Evolutionary conservation across 2,329 filamentous ascomycete species (phyloP).

Genomic region (Hymenoscyphus infarciens): DNA sequence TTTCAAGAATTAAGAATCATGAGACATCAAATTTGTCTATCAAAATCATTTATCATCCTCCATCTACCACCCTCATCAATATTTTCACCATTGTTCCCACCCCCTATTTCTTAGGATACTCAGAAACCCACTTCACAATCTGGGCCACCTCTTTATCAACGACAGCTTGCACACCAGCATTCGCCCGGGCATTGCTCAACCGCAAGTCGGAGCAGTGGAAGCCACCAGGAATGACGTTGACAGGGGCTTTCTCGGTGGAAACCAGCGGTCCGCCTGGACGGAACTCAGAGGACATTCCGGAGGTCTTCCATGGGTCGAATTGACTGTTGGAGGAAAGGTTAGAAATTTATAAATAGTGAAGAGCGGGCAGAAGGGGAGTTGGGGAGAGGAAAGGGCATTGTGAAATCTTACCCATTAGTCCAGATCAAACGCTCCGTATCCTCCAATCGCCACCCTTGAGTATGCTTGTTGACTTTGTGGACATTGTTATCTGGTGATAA

Average conservation of each 20-base stretch:
- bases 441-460: conserved; percentile 52
- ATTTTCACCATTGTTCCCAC: background rate
- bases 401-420: conserved; percentile 40
- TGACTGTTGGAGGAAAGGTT: conserved; percentile 35
- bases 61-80: background rate
- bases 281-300: conserved; percentile 49
- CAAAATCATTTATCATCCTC: background rate
- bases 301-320: conserved; percentile 36
- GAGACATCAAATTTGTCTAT: background rate
- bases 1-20: background rate
- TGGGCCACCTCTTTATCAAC: conserved; percentile 48
- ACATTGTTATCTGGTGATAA: conserved; percentile 43
- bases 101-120: conserved; percentile 37
- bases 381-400: too few species aligned
- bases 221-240: conserved; percentile 50
- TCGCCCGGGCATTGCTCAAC: conserved; percentile 43
- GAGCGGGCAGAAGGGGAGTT: background rate
- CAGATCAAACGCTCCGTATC: conserved; percentile 53
- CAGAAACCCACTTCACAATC: conserved; percentile 51
- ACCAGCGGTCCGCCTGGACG: conserved; percentile 52
- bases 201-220: conserved; percentile 55
- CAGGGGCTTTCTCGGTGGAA: conserved; percentile 45
- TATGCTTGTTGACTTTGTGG: conserved; percentile 48
- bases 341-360: too few species aligned
- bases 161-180: conserved; percentile 46